Percentiles rank a stretch among this genome's conserved stretches.
Conservation (phyloP, 192 early-diverging fungal genomes). For the Rhizophagus sp. region DNA sequence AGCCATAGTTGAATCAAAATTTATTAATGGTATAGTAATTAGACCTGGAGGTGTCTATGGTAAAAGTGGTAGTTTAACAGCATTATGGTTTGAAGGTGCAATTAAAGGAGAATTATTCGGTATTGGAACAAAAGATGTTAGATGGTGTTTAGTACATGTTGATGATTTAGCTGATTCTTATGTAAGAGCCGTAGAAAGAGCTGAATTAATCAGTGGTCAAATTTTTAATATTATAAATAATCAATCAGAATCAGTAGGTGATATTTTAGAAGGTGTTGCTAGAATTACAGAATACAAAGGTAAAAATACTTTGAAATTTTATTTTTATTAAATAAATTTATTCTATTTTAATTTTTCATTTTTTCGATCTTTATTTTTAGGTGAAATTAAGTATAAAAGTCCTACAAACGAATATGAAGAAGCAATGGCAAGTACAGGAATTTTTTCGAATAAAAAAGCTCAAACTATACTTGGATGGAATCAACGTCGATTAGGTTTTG, state of each 20-base stretch:
- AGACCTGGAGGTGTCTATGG: constrained; percentile 27
- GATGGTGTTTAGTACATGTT: constrained; percentile 33
- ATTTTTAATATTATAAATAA: constrained; percentile 37
- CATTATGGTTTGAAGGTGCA: constrained; percentile 24
- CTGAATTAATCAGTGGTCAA: constrained; percentile 28
- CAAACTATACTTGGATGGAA: constrained; percentile 34
- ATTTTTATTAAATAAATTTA: background rate
- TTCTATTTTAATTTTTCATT: background rate
- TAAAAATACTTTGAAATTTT: background rate
- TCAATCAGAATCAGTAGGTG: constrained; percentile 32
- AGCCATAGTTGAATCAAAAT: constrained; percentile 16
- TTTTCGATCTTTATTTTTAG: background rate
- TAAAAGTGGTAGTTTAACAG: constrained; percentile 26
- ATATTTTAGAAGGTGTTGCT: constrained; percentile 33
- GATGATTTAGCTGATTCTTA: constrained; percentile 42
- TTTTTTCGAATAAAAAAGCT: constrained; percentile 21
- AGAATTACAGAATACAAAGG: constrained; percentile 29
- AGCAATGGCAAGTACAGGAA: background rate
- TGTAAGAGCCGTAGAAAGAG: constrained; percentile 31
- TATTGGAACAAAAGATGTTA: constrained; percentile 22
- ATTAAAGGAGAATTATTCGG: constrained; percentile 7
- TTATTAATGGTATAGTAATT: constrained; percentile 32
- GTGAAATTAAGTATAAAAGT: constrained; percentile 5
- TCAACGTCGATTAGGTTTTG: constrained; percentile 26
- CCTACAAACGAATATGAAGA: background rate